Evolutionary conservation across 2,329 filamentous ascomycete species (phyloP), one percentile per base, ranked within the genome.

Genomic region (Allantophomopsis cytisporea): DNA sequence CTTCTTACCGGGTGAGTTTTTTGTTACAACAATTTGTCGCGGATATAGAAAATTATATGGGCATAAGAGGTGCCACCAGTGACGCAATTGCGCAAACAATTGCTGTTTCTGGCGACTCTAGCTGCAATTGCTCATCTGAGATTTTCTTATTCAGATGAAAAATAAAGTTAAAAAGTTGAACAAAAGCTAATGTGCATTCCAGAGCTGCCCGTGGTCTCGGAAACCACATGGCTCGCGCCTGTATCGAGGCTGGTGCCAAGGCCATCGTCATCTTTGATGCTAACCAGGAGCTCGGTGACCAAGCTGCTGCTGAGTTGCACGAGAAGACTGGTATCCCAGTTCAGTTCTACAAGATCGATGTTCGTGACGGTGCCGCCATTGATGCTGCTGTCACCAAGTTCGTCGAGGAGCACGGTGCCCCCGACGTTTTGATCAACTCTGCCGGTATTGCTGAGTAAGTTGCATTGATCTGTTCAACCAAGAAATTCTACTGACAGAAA

Each of bases 361-460:
- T 88, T 23, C 79, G 81, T 52, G 78, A 86, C 49, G 77, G 72
- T 10, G 68, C 66, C 34, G 79, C 76, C 47, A 81, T 87, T 58
- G 72, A 77, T 50, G 73, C 77, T 39, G 79, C 80, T 16, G 76
- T 87, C 39, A 67, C 75, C 46, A 69, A 74, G 42, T 73, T 83
- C 32, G 71, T 76, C 34, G 66, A 75, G 44, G 66, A 76, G 45
- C 82, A 79, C 50, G 83, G 83, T 39, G 65, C 71, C 10, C 73
- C 83, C 11, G 79, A 88, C 52, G 76, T 85, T 23, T 66, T 88
- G n/a, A 71, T 88, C 63, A 86, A 85, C 64, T 78, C 80, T 37
- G 83, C 83, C 35, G 82, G 83, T 55, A 85, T 88, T 46, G 82
- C 82, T 47, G 82, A 87, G 65, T 70, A 60, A 58, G 63, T 60